phyloP scores from a whole-genome alignment of 2,329 filamentous ascomycete genomes.

The Teratosphaeria nubilosa region DNA sequence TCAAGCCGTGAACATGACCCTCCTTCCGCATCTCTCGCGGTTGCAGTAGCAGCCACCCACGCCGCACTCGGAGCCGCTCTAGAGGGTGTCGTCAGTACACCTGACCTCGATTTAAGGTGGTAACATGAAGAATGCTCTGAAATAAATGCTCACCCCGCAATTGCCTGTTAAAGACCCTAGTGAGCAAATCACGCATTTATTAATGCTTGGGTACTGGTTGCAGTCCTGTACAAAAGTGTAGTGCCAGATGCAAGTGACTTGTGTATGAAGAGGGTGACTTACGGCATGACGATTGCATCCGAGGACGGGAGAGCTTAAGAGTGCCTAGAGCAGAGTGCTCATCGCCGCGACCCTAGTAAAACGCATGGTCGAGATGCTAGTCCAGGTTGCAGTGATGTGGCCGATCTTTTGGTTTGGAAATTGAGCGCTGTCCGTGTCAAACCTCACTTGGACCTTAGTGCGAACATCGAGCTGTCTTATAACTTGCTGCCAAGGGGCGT shows the following conservation, averaged over 20 bases:
- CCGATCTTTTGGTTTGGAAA: not conserved
- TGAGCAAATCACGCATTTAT: not conserved
- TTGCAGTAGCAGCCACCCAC: not conserved
- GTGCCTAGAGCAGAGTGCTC: not conserved
- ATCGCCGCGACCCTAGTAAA: not conserved
- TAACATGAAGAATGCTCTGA: not conserved
- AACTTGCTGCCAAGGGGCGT: not conserved
- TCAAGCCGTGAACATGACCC: not conserved
- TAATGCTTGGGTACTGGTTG: not conserved
- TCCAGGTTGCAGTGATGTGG: not conserved
- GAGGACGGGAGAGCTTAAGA: not conserved
- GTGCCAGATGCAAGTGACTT: not conserved
- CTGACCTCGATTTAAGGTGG: not conserved
- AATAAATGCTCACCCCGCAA: not conserved
- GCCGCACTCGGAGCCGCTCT: not conserved
- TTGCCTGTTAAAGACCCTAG: not conserved
- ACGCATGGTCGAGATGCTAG: not conserved
- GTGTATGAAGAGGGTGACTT: not conserved
- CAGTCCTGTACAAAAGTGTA: not conserved
- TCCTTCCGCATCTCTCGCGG: not conserved
- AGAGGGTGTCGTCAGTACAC: not conserved
- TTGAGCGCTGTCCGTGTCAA: no score
- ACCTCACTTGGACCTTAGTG: not conserved
- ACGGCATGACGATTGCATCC: not conserved
- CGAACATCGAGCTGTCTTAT: not conserved